phyloP scores from a whole-genome alignment of 2,329 filamentous ascomycete species.

The Pseudogymnoascus verrucosus region DNA sequence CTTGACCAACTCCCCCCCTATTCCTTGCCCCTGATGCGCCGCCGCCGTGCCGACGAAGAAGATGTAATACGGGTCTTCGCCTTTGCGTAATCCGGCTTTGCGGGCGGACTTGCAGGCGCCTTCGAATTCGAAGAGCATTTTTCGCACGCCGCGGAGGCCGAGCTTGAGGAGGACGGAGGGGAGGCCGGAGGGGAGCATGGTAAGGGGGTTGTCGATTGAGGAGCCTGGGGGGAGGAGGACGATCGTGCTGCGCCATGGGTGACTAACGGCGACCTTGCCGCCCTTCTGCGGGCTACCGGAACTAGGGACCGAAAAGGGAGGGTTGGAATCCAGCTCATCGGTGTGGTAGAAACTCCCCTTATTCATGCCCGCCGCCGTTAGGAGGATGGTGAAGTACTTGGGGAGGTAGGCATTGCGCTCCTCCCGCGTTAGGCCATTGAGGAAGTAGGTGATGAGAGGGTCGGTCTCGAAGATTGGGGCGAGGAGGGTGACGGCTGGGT shows the following conservation, averaged over 20 bases:
- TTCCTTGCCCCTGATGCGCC: slow-evolving; percentile 10
- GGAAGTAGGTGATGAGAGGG: slow-evolving; percentile 16
- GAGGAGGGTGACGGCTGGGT: background rate
- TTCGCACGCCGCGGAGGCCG: slow-evolving; percentile 12
- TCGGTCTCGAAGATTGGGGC: background rate
- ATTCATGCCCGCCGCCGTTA: slow-evolving; percentile 17
- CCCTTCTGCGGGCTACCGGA: too few relatives aligned
- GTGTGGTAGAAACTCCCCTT: slow-evolving; percentile 13
- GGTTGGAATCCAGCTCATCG: background rate
- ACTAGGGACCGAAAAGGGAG: too few relatives aligned
- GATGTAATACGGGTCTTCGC: slow-evolving; percentile 17
- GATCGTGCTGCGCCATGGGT: slow-evolving; percentile 12
- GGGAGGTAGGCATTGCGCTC: slow-evolving; percentile 14
- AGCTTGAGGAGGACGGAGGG: slow-evolving; percentile 16
- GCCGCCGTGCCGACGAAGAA: slow-evolving; percentile 17
- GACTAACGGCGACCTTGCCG: too few relatives aligned
- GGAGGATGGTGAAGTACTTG: slow-evolving; percentile 14
- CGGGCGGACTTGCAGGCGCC: background rate
- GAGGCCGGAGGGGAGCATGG: slow-evolving; percentile 15
- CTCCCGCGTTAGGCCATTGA: slow-evolving; percentile 11
- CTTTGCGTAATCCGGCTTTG: background rate
- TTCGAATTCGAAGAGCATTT: slow-evolving; percentile 16
- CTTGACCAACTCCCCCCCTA: slow-evolving; percentile 13
- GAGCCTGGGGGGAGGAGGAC: slow-evolving; percentile 15
- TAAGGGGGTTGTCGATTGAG: slow-evolving; percentile 16